Evolutionary conservation across 257 asterid species (phyloP).

Genomic region (Euphrasia confusa): DNA sequence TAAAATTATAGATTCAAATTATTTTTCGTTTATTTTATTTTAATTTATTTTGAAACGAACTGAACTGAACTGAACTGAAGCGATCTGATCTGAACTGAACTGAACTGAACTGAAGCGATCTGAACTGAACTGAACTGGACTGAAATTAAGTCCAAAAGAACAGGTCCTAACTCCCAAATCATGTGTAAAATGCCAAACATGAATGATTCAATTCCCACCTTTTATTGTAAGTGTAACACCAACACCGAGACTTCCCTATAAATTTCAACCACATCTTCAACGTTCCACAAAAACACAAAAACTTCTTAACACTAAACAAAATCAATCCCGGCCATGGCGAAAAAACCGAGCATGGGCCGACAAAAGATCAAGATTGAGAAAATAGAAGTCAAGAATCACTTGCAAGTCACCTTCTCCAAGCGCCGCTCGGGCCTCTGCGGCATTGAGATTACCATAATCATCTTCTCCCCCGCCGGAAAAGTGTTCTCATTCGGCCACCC

Average conservation of each 20-base stretch:
- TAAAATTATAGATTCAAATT: too few species aligned
- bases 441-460: constrained; percentile 52
- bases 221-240: constrained; percentile 10
- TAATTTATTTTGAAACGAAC: too few species aligned
- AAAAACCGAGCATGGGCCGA: constrained; percentile 60
- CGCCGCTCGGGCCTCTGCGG: constrained; percentile 66
- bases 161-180: constrained; percentile 68
- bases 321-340: constrained; percentile 36
- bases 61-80: too few species aligned
- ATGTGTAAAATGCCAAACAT: constrained; percentile 26
- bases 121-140: too few species aligned
- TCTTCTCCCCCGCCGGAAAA: constrained; percentile 72
- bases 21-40: too few species aligned
- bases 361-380: constrained; percentile 72
- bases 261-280: constrained; percentile 8
- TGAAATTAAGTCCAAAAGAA: too few species aligned
- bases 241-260: constrained; percentile 29
- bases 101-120: too few species aligned
- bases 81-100: too few species aligned
- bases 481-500: constrained; percentile 79
- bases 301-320: neutral
- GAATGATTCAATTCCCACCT: constrained; percentile 17
- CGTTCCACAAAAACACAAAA: neutral
- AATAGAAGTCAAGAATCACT: constrained; percentile 58
- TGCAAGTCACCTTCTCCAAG: constrained; percentile 70